A percentile compares a stretch with the other conserved stretches of the same genome.
Evolutionary conservation across 371 early-diverging fungal species (phyloP).

Genomic region (Catenaria anguillulae): DNA sequence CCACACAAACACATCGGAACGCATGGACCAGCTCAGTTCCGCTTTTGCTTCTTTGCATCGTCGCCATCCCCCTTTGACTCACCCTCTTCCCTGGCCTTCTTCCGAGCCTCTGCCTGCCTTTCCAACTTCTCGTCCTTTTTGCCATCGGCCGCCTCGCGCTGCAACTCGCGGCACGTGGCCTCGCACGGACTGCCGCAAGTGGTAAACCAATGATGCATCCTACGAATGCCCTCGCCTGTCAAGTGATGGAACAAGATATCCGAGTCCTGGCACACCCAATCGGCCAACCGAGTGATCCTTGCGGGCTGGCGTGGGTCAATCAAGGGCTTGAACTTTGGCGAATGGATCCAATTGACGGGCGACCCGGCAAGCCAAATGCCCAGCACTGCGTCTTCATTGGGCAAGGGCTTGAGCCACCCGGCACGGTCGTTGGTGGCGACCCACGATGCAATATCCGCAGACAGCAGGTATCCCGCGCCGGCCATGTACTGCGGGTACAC

Average conservation of each 20-base stretch:
- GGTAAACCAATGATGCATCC: background rate
- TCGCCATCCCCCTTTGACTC: too few species aligned
- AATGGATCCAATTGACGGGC: conserved; percentile 3
- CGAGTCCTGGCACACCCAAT: background rate
- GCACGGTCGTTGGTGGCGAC: background rate
- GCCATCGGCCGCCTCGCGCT: too few species aligned
- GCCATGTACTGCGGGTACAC: conserved; percentile 4
- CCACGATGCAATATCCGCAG: conserved; percentile 1
- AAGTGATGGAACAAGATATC: background rate
- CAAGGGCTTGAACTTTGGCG: background rate
- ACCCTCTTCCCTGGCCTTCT: too few species aligned
- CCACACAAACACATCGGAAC: too few species aligned
- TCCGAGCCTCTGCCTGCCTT: too few species aligned
- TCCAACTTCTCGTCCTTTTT: too few species aligned
- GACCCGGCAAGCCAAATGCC: conserved; percentile 6
- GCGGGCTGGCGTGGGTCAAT: background rate
- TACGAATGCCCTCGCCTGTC: background rate
- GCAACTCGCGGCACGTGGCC: background rate
- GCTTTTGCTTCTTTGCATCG: too few species aligned
- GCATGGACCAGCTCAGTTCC: too few species aligned
- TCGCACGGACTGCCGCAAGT: background rate
- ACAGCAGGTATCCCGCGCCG: conserved; percentile 3
- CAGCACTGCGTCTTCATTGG: conserved; percentile 4
- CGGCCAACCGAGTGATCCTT: background rate
- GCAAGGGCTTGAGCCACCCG: conserved; percentile 5